Conservation (phyloP, 805 yeast species). For the Candida wancherniae region DNA sequence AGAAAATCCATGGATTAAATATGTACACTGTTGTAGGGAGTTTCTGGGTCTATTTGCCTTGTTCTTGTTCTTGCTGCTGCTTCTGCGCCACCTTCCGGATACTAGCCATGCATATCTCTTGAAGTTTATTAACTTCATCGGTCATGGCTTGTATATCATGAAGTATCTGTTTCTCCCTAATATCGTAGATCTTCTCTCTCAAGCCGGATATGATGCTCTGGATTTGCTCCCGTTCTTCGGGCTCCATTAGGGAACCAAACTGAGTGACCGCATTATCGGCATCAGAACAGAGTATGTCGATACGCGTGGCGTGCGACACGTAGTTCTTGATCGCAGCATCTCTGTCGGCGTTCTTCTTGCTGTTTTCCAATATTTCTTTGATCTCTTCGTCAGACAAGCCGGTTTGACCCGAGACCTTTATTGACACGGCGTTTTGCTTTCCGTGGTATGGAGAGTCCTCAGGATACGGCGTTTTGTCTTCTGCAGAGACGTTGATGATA, state of each 20-base stretch:
- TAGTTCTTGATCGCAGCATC: conserved; percentile 59
- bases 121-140: conserved; percentile 35
- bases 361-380: conserved; percentile 57
- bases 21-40: conserved; percentile 1
- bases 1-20: conserved; percentile 4
- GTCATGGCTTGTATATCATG: conserved; percentile 32
- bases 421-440: conserved; percentile 49
- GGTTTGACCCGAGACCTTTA: conserved; percentile 44
- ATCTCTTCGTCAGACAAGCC: conserved; percentile 70
- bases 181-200: conserved; percentile 28
- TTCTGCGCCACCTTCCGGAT: conserved; percentile 36
- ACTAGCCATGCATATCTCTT: conserved; percentile 33
- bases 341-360: conserved; percentile 53
- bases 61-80: conserved; percentile 19
- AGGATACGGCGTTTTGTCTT: conserved; percentile 45
- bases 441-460: conserved; percentile 33
- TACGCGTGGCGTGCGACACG: conserved; percentile 70
- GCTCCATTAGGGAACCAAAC: conserved; percentile 47
- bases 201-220: conserved; percentile 17
- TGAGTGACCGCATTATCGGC: conserved; percentile 82
- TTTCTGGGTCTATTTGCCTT: not conserved
- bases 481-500: conserved; percentile 52
- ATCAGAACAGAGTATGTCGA: conserved; percentile 77
- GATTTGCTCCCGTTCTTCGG: conserved; percentile 42
- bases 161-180: conserved; percentile 26